Base-by-base conservation (phyloP, 305 asterid genomes). In the Petunia hybrid region DNA sequence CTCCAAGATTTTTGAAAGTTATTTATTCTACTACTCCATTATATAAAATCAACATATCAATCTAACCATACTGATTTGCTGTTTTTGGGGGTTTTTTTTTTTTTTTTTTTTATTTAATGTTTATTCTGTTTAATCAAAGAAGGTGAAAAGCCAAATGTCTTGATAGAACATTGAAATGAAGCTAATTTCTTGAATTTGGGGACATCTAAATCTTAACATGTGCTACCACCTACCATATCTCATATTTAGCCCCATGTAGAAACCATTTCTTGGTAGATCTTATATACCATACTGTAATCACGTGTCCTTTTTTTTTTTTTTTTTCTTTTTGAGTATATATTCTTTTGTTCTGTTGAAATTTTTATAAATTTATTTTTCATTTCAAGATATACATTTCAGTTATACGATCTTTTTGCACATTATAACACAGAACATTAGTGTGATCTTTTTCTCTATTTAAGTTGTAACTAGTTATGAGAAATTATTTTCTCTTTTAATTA, bases 141-240 rank as follows among this genome's bases (percentile, higher is more conserved):
- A 70, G 1, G 56, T 70, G 57, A 70, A 22, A 38, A 1, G 12
- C 0, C 46, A 41, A 43, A 57, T 5, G 9, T 53, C n/a, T 53
- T 53, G 57, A 53, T n/a, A 10, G 57, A 3, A 53, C 57, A 53
- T 53, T 10, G 57, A 51, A 51, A 10, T 3, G 1, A 10, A 51
- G 14, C 57, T 51, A 3, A 13, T 43, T 41, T 43, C 57, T 68
- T 42, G 57, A 69, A 69, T 69, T 69, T 69, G 76, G 76, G 40
- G 76, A 69, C 57, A 45, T 45, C 53, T 69, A 45, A 45, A 70
- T 70, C 77, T 45, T 45, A 45, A 70, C 77, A 70, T 70, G 77
- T 45, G 42, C 77, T 70, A 22, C 42, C 77, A 46, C 10, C 12
- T 46, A 31, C n/a, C 60, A 45, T 22, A 38, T 22, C 59, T 22